Conservation (phyloP, 164 flowering plant genomes). For the Vitis vinifera region DNA sequence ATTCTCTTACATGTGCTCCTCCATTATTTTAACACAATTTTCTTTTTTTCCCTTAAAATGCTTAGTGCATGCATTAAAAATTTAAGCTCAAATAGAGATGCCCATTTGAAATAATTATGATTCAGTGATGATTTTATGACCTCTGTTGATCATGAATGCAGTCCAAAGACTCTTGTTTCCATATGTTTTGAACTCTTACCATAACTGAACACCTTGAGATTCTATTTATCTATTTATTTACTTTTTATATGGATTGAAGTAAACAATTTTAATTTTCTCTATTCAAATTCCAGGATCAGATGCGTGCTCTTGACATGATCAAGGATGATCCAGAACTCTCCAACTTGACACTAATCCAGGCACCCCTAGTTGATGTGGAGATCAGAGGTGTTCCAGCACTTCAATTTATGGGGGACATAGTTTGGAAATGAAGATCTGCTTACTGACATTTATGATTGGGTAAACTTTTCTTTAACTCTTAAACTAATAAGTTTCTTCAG, state of each 20-base stretch:
- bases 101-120: background rate
- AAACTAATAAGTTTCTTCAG: too few relatives aligned
- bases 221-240: background rate
- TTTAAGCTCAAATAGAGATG: background rate
- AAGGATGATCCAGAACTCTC: slow-evolving; percentile 70
- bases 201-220: background rate
- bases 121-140: background rate
- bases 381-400: slow-evolving; percentile 99
- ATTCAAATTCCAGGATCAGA: slow-evolving; percentile 51
- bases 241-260: background rate
- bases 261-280: background rate
- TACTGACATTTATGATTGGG: background rate
- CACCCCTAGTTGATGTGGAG: slow-evolving; percentile 96
- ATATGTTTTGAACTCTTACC: background rate
- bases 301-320: slow-evolving; percentile 85
- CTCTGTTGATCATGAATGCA: background rate
- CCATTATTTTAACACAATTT: too few relatives aligned
- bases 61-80: background rate
- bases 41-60: too few relatives aligned
- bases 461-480: background rate
- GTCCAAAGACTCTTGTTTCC: background rate
- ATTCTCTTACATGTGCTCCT: too few relatives aligned
- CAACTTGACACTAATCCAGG: slow-evolving; percentile 63
- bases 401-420: slow-evolving; percentile 80
- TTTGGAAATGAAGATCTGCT: slow-evolving; percentile 67